Evolutionary conservation across 495 filamentous ascomycete genomes (phyloP), one percentile per base, ranked within the genome.

Genomic region (Penicillium argentinense): DNA sequence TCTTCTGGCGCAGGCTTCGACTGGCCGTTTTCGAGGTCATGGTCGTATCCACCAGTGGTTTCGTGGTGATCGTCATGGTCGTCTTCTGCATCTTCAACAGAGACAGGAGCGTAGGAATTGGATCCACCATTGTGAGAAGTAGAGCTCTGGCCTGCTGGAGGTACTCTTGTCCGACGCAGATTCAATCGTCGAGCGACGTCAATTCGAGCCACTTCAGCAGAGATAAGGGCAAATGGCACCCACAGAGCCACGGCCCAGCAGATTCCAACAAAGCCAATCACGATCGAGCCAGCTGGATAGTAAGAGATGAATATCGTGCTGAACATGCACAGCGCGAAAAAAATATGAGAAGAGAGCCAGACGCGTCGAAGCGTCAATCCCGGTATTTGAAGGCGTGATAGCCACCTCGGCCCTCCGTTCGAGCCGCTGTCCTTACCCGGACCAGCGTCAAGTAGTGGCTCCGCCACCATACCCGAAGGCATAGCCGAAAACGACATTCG

Each of bases 221-320:
- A 86, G 57, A 96, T 95, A 51, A 96, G 83, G 26, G 91, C 90
- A 73, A 91, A 96, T 0, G 91, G 91, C 0, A 88, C 91, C 91
- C 91, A 96, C 23, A 91, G 76, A 14, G 89, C 88, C 39, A 96
- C 68, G 17, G 91, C 89, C 91, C 91, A 96, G 9, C 84, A 86
- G 44, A 96, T 82, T 13, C 91, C 91, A 47, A 95, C 77, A 9
- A 93, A 60, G 5, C 80, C 87, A 36, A 93, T 84, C 9, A 92
- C 79, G 13, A 83, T 72, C 0, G 86, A 91, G 3, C 83, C 91
- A 6, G 76, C 80, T 43, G 73, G 67, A 21, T 84, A 75, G 5
- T 76, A 79, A 44, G 69, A 78, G 38, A 93, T 84, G 56, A 95
- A 77, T 45, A 95, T 83, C 3, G 91, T 92, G 57, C 79, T 82